A percentile compares a stretch with the other conserved stretches of the same genome.
Evolutionary conservation across 192 early-diverging fungal genomes (phyloP).

Genomic region (Irineochytrium annulatum): DNA sequence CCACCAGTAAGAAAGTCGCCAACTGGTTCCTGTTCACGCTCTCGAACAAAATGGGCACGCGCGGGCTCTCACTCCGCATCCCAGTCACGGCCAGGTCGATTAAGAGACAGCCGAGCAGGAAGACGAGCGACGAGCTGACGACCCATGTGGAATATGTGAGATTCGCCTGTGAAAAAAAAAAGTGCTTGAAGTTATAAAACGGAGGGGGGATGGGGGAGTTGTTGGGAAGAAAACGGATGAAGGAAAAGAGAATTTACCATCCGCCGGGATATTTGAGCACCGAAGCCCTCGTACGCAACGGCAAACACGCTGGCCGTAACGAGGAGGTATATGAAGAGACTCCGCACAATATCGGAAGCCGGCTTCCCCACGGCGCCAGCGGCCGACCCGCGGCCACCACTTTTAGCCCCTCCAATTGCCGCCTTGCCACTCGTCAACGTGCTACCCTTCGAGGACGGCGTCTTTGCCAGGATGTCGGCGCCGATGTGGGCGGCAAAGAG

Average conservation of each 20-base stretch:
- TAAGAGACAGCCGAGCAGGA: slow-evolving; percentile 57
- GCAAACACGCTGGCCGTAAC: slow-evolving; percentile 44
- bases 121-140: slow-evolving; percentile 60
- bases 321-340: slow-evolving; percentile 37
- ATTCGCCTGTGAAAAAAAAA: slow-evolving; percentile 44
- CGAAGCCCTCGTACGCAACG: slow-evolving; percentile 47
- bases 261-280: slow-evolving; percentile 65
- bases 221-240: slow-evolving; percentile 1
- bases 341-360: slow-evolving; percentile 39
- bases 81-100: slow-evolving; percentile 44
- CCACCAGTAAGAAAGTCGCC: slow-evolving; percentile 74
- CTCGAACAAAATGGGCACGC: slow-evolving; percentile 55
- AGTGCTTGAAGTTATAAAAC: background rate
- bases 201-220: too few species aligned
- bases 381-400: background rate
- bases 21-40: slow-evolving; percentile 80
- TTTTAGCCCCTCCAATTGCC: background rate
- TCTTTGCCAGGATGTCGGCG: slow-evolving; percentile 45
- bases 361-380: slow-evolving; percentile 32
- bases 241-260: slow-evolving; percentile 16
- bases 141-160: slow-evolving; percentile 78
- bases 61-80: slow-evolving; percentile 30
- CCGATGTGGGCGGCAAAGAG: slow-evolving; percentile 75
- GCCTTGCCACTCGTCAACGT: background rate
- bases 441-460: background rate